phyloP scores from a whole-genome alignment of 805 yeast genomes.

The Candida ficus region DNA sequence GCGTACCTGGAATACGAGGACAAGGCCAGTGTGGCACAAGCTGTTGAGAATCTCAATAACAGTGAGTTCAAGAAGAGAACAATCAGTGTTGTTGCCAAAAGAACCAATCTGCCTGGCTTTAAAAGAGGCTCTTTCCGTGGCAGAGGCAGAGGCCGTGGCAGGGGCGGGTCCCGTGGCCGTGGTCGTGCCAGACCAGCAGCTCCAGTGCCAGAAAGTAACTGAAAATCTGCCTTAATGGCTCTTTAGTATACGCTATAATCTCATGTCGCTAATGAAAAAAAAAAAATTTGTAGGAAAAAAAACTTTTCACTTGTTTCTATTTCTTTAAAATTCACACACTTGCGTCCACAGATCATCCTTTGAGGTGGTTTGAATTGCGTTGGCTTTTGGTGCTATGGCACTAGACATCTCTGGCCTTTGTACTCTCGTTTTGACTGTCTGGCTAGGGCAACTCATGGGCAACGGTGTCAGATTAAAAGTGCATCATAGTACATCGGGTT shows the following conservation, averaged over 20 bases:
- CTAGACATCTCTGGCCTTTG: slow-evolving; percentile 14
- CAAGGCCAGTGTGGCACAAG: slow-evolving; percentile 37
- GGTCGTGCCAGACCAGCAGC: slow-evolving; percentile 11
- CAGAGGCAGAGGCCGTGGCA: slow-evolving; percentile 16
- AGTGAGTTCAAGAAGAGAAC: slow-evolving; percentile 40
- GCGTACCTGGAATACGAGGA: slow-evolving; percentile 58
- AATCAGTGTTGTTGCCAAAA: slow-evolving; percentile 43
- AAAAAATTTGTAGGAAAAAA: background rate
- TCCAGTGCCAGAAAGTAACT: too few species aligned
- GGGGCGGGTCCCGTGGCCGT: slow-evolving; percentile 9
- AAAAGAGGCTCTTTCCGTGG: slow-evolving; percentile 22
- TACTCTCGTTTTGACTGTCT: slow-evolving; percentile 21
- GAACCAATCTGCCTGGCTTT: slow-evolving; percentile 51
- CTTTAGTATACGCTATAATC: too few species aligned
- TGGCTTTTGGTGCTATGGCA: background rate
- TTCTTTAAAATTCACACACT: background rate
- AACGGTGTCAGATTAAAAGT: slow-evolving; percentile 12
- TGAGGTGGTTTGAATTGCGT: background rate
- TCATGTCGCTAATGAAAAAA: background rate
- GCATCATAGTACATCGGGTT: slow-evolving; percentile 28
- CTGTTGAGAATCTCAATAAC: slow-evolving; percentile 40
- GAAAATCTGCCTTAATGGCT: background rate
- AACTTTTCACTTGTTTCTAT: background rate
- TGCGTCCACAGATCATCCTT: too few species aligned
- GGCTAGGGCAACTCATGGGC: slow-evolving; percentile 13